phyloP scores from a whole-genome alignment of 805 yeast genomes.

The Spathaspora hagerdaliae region DNA sequence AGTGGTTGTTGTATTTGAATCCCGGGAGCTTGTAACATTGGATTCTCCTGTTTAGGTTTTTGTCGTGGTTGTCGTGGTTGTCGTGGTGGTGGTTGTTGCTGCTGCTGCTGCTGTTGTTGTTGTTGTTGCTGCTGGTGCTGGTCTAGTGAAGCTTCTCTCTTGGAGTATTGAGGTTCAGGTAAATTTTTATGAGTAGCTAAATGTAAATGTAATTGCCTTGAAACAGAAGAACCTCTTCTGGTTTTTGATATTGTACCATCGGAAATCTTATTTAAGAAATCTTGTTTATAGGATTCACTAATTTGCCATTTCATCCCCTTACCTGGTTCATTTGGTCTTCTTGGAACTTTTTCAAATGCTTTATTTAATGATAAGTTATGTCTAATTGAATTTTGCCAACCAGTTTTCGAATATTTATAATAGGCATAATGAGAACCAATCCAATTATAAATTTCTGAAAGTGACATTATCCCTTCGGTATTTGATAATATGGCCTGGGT shows the following conservation, averaged over 20 bases:
- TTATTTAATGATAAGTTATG: slow-evolving; percentile 92
- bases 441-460: slow-evolving; percentile 91
- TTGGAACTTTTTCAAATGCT: slow-evolving; percentile 96
- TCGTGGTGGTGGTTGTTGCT: not conserved
- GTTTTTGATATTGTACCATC: slow-evolving; percentile 71
- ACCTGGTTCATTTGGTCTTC: slow-evolving; percentile 95
- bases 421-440: slow-evolving; percentile 84
- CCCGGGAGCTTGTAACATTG: too few relatives aligned
- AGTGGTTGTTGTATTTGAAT: too few relatives aligned
- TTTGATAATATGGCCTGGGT: slow-evolving; percentile 93
- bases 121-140: slow-evolving; percentile 13
- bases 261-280: slow-evolving; percentile 75
- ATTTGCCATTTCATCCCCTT: slow-evolving; percentile 99
- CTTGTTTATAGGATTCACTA: slow-evolving; percentile 76
- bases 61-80: slow-evolving; percentile 1
- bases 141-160: slow-evolving; percentile 11
- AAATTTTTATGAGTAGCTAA: slow-evolving; percentile 54
- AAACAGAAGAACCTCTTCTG: slow-evolving; percentile 76
- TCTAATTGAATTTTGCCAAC: slow-evolving; percentile 98
- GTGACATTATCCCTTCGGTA: slow-evolving; percentile 79
- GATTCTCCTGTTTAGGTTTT: slow-evolving; percentile 2
- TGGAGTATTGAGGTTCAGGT: slow-evolving; percentile 42
- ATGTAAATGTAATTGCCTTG: slow-evolving; percentile 75
- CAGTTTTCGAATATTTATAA: slow-evolving; percentile 86
- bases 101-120: slow-evolving; percentile 6